Conservation (phyloP, 2,329 filamentous ascomycete genomes). For the Fusarium nygamai region DNA sequence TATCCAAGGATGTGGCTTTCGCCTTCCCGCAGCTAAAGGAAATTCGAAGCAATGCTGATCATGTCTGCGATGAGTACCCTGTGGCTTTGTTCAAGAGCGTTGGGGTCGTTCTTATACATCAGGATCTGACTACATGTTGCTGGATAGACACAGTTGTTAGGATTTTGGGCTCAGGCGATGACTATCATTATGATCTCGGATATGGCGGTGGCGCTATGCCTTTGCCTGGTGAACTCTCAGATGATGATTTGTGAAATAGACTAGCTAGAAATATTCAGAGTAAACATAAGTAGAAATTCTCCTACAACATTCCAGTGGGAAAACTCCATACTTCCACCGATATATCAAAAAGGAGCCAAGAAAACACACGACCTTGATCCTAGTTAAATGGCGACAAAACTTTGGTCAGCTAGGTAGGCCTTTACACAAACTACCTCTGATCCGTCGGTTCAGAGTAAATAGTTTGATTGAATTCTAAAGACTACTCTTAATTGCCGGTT, state of each 20-base stretch:
- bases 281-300: background rate
- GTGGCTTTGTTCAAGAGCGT: background rate
- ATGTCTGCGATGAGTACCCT: background rate
- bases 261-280: background rate
- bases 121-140: background rate
- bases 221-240: background rate
- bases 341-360: background rate
- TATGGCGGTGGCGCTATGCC: background rate
- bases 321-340: background rate
- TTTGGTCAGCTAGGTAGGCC: too few relatives aligned
- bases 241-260: background rate
- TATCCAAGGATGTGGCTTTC: background rate
- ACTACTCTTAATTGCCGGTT: too few relatives aligned
- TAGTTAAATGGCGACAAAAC: too few relatives aligned
- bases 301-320: background rate
- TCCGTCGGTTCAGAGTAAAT: too few relatives aligned
- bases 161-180: rapidly evolving
- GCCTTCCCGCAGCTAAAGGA: background rate
- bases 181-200: background rate
- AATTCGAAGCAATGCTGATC: background rate
- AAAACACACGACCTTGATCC: background rate
- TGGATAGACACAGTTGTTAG: background rate
- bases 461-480: too few relatives aligned
- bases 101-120: background rate
- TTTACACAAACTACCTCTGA: too few relatives aligned